A percentile compares a stretch with the other conserved stretches of the same genome.
These are phyloP conservation scores for Sanguinoderma infundibulare DNA, from an alignment of 1,284 basidiomycete species.

Conservation along the genomic window DNA sequence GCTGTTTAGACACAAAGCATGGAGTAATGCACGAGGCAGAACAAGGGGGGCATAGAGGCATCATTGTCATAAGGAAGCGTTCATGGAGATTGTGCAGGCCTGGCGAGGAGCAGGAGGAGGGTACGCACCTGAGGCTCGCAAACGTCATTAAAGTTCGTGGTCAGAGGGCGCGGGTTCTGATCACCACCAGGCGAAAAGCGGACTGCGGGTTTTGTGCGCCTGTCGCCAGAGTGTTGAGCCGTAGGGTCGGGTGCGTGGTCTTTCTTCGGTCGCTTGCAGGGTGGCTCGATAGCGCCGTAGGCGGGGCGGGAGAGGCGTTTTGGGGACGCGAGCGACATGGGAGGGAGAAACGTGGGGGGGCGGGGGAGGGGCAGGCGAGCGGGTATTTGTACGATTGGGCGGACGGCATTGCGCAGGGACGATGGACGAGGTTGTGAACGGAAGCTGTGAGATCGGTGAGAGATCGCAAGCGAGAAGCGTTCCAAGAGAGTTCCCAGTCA, in stretches of 20 bases:
- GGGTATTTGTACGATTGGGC: conserved; percentile 11
- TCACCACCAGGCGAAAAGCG: conserved; percentile 8
- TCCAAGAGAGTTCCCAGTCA: conserved; percentile 23
- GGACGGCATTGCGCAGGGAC: conserved; percentile 11
- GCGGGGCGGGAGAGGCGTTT: conserved; percentile 12
- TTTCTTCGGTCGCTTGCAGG: conserved; percentile 21
- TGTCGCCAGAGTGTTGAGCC: conserved; percentile 1
- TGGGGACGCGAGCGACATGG: conserved; percentile 12
- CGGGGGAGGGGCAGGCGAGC: conserved; percentile 1
- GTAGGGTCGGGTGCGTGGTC: conserved; percentile 9
- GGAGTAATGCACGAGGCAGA: conserved; percentile 14
- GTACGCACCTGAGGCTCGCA: conserved; percentile 17
- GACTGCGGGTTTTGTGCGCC: conserved; percentile 4
- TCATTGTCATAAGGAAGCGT: conserved; percentile 3
- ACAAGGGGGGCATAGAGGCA: neutral
- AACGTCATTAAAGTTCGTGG: conserved; percentile 12
- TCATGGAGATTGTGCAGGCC: neutral
- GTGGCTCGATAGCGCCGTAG: neutral
- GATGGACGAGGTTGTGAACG: conserved; percentile 10
- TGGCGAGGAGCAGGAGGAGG: conserved; percentile 1
- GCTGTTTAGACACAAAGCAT: conserved; percentile 19
- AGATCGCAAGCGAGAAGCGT: conserved; percentile 24
- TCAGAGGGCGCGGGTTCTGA: conserved; percentile 21
- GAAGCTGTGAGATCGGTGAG: conserved; percentile 28
- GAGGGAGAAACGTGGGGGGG: neutral